A percentile compares a stretch with the other conserved stretches of the same genome.
phyloP scores from a whole-genome alignment of 2,329 filamentous ascomycete species.

The Tolypocladium paradoxum region DNA sequence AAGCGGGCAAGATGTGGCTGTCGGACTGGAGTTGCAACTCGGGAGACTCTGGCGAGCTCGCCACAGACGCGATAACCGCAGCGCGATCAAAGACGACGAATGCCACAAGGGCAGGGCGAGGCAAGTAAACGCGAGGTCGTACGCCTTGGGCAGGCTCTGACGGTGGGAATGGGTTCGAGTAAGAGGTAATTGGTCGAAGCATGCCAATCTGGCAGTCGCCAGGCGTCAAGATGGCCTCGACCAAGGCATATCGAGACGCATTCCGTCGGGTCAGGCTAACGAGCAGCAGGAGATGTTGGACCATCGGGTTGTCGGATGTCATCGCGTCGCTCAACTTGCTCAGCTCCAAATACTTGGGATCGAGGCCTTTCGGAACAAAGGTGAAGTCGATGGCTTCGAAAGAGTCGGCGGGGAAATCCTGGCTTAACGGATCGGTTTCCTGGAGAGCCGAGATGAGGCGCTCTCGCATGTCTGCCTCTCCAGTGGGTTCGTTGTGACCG shows the following conservation, averaged over 20 bases:
- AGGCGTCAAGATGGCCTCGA: conserved; percentile 56
- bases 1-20: conserved; percentile 48
- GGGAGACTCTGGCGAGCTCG: conserved; percentile 55
- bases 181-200: conserved; percentile 58
- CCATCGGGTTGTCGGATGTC: conserved; percentile 35
- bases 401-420: conserved; percentile 41
- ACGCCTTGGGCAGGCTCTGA: conserved; percentile 21
- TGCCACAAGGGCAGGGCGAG: conserved; percentile 67
- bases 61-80: conserved; percentile 66
- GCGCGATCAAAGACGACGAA: conserved; percentile 74
- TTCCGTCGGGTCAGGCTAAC: conserved; percentile 43
- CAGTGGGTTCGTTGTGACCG: conserved; percentile 66
- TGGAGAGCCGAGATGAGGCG: conserved; percentile 53
- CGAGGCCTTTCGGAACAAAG: conserved; percentile 47
- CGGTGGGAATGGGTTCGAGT: conserved; percentile 39
- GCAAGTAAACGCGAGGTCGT: conserved; percentile 62
- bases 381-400: conserved; percentile 74
- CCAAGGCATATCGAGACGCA: conserved; percentile 56
- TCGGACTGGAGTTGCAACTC: conserved; percentile 66
- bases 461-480: conserved; percentile 60
- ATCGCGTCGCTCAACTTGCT: conserved; percentile 41
- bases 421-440: conserved; percentile 36
- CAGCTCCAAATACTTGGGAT: conserved; percentile 37
- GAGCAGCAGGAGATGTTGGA: conserved; percentile 52
- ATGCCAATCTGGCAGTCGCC: conserved; percentile 47